Evolutionary conservation across 441 rosid genomes (phyloP).

Genomic region (Erodium texanum): DNA sequence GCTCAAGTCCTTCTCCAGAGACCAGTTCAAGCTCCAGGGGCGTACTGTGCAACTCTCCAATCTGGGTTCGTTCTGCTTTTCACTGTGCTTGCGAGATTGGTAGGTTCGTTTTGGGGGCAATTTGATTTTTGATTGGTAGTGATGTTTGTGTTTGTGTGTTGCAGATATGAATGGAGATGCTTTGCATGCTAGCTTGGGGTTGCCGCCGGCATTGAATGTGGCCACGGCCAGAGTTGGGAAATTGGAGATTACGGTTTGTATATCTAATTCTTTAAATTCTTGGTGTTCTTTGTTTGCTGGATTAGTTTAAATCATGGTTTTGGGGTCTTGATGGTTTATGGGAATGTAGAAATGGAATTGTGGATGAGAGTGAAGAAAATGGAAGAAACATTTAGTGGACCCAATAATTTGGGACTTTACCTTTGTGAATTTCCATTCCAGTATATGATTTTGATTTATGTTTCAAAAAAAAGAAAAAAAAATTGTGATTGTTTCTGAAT

Average conservation of each 20-base stretch:
- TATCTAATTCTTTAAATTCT: background rate
- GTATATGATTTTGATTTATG: background rate
- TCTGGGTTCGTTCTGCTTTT: conserved; percentile 38
- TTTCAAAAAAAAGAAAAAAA: no score
- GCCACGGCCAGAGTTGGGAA: conserved; percentile 83
- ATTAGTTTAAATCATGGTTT: background rate
- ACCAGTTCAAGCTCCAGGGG: conserved; percentile 92
- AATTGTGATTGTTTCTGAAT: background rate
- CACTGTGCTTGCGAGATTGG: background rate
- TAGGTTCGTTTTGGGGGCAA: background rate
- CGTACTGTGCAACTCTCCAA: conserved; percentile 83
- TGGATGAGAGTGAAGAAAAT: background rate
- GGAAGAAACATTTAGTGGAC: background rate
- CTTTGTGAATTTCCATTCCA: background rate
- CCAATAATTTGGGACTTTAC: background rate
- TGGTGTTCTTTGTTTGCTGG: conserved; percentile 4
- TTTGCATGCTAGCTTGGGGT: conserved; percentile 94
- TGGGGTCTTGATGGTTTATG: background rate
- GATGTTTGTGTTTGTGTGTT: background rate
- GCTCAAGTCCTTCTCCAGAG: conserved; percentile 97
- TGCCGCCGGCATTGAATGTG: conserved; percentile 90
- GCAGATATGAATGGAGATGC: conserved; percentile 94
- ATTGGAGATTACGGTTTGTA: conserved; percentile 70
- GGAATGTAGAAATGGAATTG: background rate
- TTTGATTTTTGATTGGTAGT: background rate